Evolutionary conservation across 129 eudicot genomes (phyloP).

Genomic region (Pseudognaphalium luteoalbum): DNA sequence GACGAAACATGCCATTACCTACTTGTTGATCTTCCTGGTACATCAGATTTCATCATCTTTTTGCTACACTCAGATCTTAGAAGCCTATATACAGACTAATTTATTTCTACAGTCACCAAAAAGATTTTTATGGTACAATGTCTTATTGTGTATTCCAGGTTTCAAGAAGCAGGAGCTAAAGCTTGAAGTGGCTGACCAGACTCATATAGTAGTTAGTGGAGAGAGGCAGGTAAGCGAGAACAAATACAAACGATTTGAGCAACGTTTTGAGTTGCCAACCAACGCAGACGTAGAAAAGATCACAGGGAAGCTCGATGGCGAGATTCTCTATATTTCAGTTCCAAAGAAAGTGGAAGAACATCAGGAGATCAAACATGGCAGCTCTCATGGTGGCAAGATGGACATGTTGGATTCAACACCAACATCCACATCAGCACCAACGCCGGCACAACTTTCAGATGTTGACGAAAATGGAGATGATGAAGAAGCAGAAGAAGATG

Average conservation of each 20-base stretch:
- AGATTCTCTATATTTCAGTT: slow-evolving; percentile 46
- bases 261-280: slow-evolving; percentile 48
- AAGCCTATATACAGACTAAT: background rate
- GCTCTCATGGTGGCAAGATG: slow-evolving; percentile 15
- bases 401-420: slow-evolving; percentile 18
- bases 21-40: slow-evolving; percentile 66
- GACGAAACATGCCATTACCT: slow-evolving; percentile 42
- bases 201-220: slow-evolving; percentile 58
- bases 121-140: background rate
- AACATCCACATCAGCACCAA: background rate
- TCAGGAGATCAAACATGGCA: slow-evolving; percentile 19
- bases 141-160: slow-evolving; percentile 31
- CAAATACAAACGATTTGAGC: slow-evolving; percentile 52
- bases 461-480: background rate
- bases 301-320: slow-evolving; percentile 50
- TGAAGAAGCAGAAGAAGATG: background rate
- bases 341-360: slow-evolving; percentile 35
- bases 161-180: slow-evolving; percentile 51
- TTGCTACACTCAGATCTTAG: background rate
- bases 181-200: slow-evolving; percentile 50
- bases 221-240: slow-evolving; percentile 43
- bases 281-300: slow-evolving; percentile 48
- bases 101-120: background rate
- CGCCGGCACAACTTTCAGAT: background rate
- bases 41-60: background rate